A percentile compares a stretch with the other conserved stretches of the same genome.
phyloP scores from a whole-genome alignment of 306 rosid genomes.

The Gastrolobium bilobum region DNA sequence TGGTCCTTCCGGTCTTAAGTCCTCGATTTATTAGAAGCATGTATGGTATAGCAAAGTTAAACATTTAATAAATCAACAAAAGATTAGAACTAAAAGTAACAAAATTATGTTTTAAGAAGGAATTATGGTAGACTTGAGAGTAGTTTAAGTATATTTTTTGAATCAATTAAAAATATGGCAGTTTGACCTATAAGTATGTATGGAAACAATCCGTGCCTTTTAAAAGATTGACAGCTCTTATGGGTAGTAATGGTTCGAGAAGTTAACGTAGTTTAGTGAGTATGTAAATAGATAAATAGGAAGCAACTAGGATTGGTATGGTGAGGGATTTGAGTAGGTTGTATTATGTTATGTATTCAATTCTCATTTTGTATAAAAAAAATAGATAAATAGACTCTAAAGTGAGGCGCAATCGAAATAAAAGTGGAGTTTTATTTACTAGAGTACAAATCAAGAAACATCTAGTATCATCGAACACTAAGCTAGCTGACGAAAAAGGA shows the following conservation, averaged over 20 bases:
- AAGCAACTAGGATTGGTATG: no score
- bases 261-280: no score
- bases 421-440: not conserved
- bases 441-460: not conserved
- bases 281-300: not conserved
- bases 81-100: no score
- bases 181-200: not conserved
- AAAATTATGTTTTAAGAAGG: not conserved
- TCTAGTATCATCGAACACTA: conserved; percentile 2
- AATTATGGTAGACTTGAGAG: not conserved
- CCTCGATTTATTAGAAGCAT: not conserved
- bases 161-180: conserved; percentile 7
- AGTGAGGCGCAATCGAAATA: conserved; percentile 15
- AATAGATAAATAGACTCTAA: not conserved
- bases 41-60: not conserved
- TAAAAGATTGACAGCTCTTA: not conserved
- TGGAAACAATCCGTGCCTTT: not conserved
- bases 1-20: not conserved
- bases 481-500: not conserved
- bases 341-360: no score
- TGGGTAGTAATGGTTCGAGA: not conserved
- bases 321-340: no score
- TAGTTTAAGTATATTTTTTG: not conserved
- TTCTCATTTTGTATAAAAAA: no score
- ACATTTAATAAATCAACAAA: not conserved